Conservation (phyloP, 441 rosid genomes). For the Jatropha multifida region DNA sequence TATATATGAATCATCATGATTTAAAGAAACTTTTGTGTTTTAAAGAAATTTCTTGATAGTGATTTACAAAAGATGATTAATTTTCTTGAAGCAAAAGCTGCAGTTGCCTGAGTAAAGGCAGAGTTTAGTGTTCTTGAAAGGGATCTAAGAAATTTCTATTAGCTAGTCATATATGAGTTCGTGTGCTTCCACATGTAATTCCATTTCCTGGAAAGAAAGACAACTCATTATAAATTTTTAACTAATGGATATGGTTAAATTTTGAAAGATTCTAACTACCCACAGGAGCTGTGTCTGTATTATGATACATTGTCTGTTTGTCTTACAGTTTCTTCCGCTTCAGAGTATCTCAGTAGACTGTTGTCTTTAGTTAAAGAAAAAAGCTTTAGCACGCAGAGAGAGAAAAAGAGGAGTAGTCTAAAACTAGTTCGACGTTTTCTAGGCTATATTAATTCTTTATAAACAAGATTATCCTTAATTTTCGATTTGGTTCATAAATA, state of each 20-base stretch:
- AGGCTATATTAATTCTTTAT: background rate
- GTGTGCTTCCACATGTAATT: conserved; percentile 28
- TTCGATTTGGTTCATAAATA: background rate
- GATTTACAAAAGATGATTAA: background rate
- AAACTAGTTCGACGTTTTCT: background rate
- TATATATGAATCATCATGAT: too few species aligned
- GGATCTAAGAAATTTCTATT: background rate
- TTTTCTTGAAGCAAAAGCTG: background rate
- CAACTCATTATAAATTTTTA: conserved; percentile 16
- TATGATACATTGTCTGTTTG: conserved; percentile 5
- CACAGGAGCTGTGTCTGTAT: conserved; percentile 6
- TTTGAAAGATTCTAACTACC: conserved; percentile 31
- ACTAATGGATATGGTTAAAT: background rate
- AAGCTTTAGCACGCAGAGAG: background rate
- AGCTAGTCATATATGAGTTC: background rate
- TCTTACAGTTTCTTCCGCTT: conserved; percentile 7
- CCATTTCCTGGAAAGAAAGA: conserved; percentile 16
- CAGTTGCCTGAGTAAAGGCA: background rate
- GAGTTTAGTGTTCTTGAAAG: background rate
- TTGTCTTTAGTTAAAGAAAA: conserved; percentile 13
- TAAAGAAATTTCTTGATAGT: background rate
- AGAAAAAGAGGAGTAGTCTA: background rate
- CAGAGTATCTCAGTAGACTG: conserved; percentile 21
- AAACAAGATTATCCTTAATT: conserved; percentile 19
- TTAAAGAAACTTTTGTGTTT: too few species aligned